Conservation (phyloP, 306 rosid genomes). For the Casuarina cunninghamiana region DNA sequence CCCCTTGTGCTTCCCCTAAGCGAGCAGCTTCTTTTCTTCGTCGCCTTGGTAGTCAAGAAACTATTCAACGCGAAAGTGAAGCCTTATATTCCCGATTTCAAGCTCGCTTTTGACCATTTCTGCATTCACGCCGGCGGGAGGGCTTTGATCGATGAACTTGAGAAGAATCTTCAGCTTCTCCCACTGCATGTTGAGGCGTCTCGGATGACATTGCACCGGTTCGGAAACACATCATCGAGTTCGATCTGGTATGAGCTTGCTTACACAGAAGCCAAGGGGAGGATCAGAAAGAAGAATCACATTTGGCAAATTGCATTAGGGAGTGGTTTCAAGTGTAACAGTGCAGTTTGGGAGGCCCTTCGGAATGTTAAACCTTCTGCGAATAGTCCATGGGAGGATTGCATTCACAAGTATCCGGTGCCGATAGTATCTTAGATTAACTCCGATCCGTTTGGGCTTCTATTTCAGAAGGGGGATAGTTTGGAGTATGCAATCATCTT, state of each 20-base stretch:
- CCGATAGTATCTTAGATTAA: slow-evolving; percentile 22
- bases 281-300: slow-evolving; percentile 44
- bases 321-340: slow-evolving; percentile 73
- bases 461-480: background rate
- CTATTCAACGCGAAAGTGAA: slow-evolving; percentile 30
- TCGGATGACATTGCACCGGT: slow-evolving; percentile 68
- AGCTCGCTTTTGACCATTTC: slow-evolving; percentile 64
- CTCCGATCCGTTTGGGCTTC: slow-evolving; percentile 13
- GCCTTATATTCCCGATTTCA: slow-evolving; percentile 67
- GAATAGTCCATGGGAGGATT: slow-evolving; percentile 64
- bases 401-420: slow-evolving; percentile 62
- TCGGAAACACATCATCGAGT: slow-evolving; percentile 69
- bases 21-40: slow-evolving; percentile 58
- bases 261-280: slow-evolving; percentile 59
- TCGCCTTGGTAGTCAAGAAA: slow-evolving; percentile 44
- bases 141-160: slow-evolving; percentile 68
- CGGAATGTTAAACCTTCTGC: slow-evolving; percentile 50
- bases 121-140: slow-evolving; percentile 77
- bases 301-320: slow-evolving; percentile 79
- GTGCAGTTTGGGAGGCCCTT: slow-evolving; percentile 76
- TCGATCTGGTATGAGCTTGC: slow-evolving; percentile 77
- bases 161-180: slow-evolving; percentile 65
- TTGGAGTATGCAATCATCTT: slow-evolving; percentile 10
- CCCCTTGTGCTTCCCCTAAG: slow-evolving; percentile 62
- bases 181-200: slow-evolving; percentile 61